Percentiles rank a stretch among this genome's conserved stretches.
Conservation (phyloP, 805 yeast species). For the Metschnikowia borealis region DNA sequence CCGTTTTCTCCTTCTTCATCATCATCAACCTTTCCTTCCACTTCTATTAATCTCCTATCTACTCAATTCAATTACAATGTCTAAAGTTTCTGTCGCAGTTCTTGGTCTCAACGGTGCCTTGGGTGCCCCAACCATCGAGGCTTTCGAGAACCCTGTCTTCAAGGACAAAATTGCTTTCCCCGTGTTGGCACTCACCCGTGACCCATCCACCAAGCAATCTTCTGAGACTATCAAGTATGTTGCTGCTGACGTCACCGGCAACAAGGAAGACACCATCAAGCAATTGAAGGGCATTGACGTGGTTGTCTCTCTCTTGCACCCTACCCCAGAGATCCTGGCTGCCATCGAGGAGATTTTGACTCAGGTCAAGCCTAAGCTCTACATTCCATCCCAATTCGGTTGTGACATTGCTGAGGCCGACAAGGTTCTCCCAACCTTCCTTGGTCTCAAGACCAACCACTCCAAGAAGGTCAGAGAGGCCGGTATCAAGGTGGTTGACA, state of each 20-base stretch:
- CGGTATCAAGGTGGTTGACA: conserved; percentile 47
- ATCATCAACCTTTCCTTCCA: too few species aligned
- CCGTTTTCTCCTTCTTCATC: background rate
- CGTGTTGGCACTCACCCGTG: conserved; percentile 48
- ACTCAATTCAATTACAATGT: conserved; percentile 10
- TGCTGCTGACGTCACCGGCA: conserved; percentile 27
- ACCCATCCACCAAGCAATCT: conserved; percentile 28
- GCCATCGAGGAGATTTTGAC: conserved; percentile 37
- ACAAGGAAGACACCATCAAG: conserved; percentile 20
- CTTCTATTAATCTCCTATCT: background rate
- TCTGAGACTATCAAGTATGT: conserved; percentile 39
- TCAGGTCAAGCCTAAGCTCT: conserved; percentile 45
- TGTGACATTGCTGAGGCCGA: conserved; percentile 32
- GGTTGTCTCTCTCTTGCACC: conserved; percentile 43
- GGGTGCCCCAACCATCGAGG: conserved; percentile 45
- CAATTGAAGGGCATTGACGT: conserved; percentile 49
- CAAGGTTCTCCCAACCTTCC: conserved; percentile 32
- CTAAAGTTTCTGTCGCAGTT: conserved; percentile 41
- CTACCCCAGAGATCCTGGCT: conserved; percentile 26
- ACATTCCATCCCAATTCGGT: conserved; percentile 63
- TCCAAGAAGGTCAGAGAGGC: conserved; percentile 34
- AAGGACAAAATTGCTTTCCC: conserved; percentile 43
- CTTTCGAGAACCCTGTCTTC: conserved; percentile 42
- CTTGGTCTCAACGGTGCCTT: conserved; percentile 51
- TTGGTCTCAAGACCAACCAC: conserved; percentile 32